Evolutionary conservation across 805 yeast genomes (phyloP), one percentile per base, ranked within the genome.

Genomic region (Nakazawaea laoshanensis): DNA sequence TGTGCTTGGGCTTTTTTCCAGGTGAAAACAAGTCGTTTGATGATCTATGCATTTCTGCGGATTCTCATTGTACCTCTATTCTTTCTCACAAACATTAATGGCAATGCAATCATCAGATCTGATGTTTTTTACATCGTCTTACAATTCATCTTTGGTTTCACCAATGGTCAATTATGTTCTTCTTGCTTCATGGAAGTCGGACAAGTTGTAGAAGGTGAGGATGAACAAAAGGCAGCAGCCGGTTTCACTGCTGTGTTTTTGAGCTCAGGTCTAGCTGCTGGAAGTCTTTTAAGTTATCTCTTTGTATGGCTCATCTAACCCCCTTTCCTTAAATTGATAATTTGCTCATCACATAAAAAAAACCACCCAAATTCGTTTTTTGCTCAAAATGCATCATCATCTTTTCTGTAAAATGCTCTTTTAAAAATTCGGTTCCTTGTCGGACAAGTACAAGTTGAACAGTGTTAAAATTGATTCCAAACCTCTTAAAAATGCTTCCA

Each of bases 221-320:
- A 67, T 14, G 89, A 85, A 47, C 77, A 75, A 50, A 85, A 84
- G 38, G 95, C 96, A 1, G 95, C 97, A 2, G 96, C 96, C 28
- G 96, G 96, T 3, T 83, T 88, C 50, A 78, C 95, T 28, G 76
- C 86, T 1, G 74, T 88, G 15, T 75, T 85, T 43, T 69, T 88
- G 32, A 77, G 88, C 36, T 49, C 75, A 8, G 96, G 96, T 0
- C 65, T 89, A 32, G 75, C 92, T 0, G 59, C 67, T 2, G 98
- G 98, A 4, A 77, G 95, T 38, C 40, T 86, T 1, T 48, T 77
- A 34, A 82, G 95, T 47, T 89, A 86, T 47, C 40, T 73, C 3
- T 64, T 83, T 39, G 88, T 77, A n/a, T 36, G 30, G 29, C 5
- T 36, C 27, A 30, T 33, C 27, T 28, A n/a, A n/a, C n/a, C n/a